Base-by-base conservation (phyloP, 2,329 filamentous ascomycete species). In the Pestalotiopsis sp. region DNA sequence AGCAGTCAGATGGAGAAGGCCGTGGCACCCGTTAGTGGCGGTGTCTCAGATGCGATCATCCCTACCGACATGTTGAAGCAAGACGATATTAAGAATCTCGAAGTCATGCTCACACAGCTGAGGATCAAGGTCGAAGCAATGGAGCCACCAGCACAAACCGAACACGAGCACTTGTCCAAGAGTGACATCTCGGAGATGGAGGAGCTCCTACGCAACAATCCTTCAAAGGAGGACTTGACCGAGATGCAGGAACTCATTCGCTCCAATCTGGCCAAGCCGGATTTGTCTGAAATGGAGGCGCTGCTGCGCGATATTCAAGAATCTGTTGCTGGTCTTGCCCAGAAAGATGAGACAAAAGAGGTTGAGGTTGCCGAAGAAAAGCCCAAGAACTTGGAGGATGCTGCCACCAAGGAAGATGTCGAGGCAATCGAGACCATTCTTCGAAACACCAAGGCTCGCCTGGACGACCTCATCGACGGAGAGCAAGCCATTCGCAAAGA, bases 351-450 rank as follows among this genome's bases (percentile, higher is more conserved):
- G n/a, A 36, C 11, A 7, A 74, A 27, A 69, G 65, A 25, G 7
- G 45, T 9, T 20, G 61, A 9, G 11, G 64, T 57, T 3, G 49
- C 25, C 1, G 31, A 27, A 7, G 65, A 67, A 17, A 64, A 49
- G 27, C 74, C 72, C 2, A 59, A 70, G n/a, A 78, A 74, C 67
- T 71, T 45, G 41, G 79, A 69, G 52, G 89, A 90, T 49, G 78
- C 85, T 2, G 90, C 92, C 5, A 90, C 86, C 39, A 93, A 93
- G 77, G 94, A 97, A 72, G 95, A 98, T 74, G 93, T 95, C 0
- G 90, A 95, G 70, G 94, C 94, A 12, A 95, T 98, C 69, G 95
- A 98, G 79, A 97, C 92, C 0, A 90, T 98, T 63, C 86, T 98
- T 13, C 90, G 92, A 57, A 97, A 97, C 78, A 95, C 94, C 39